phyloP scores from a whole-genome alignment of 1,284 basidiomycete species.

The Volvariella volvacea region DNA sequence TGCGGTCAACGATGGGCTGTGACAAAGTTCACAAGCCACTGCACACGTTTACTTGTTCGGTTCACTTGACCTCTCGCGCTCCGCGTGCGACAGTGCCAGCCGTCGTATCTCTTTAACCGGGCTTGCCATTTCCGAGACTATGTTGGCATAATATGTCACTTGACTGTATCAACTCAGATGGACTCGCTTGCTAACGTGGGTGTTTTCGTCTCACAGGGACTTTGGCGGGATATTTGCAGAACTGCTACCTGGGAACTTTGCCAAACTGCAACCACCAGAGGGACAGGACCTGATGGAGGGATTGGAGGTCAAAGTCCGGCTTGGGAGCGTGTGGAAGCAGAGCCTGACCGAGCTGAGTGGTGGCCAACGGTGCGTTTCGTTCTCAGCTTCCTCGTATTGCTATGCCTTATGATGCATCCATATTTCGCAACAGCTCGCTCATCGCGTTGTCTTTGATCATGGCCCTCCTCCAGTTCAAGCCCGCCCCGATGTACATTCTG shows the following conservation, averaged over 20 bases:
- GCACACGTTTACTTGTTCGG: no score
- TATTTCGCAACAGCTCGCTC: slow-evolving; percentile 60
- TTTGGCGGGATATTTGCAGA: slow-evolving; percentile 98
- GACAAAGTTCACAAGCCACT: no score
- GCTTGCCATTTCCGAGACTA: no score
- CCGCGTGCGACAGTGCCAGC: no score
- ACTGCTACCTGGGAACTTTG: slow-evolving; percentile 93
- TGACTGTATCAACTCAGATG: not conserved
- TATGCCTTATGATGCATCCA: not conserved
- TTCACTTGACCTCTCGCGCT: no score
- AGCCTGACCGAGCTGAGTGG: slow-evolving; percentile 95
- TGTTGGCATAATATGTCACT: not conserved
- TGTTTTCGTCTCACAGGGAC: slow-evolving; percentile 51
- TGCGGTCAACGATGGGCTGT: no score
- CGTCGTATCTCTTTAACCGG: no score
- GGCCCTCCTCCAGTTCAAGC: slow-evolving; percentile 97
- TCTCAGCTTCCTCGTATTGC: not conserved
- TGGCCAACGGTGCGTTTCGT: slow-evolving; percentile 76
- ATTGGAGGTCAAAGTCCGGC: slow-evolving; percentile 93
- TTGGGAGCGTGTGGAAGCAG: slow-evolving; percentile 96
- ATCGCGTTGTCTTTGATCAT: slow-evolving; percentile 97
- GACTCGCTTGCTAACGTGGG: not conserved
- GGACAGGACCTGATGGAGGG: slow-evolving; percentile 92
- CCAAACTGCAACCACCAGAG: slow-evolving; percentile 91
- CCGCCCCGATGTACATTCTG: slow-evolving; percentile 99